A percentile compares a stretch with the other conserved stretches of the same genome.
These are phyloP conservation scores for Aureobasidium sp. DNA, from an alignment of 2,329 filamentous ascomycete genomes.

Conservation along the genomic window DNA sequence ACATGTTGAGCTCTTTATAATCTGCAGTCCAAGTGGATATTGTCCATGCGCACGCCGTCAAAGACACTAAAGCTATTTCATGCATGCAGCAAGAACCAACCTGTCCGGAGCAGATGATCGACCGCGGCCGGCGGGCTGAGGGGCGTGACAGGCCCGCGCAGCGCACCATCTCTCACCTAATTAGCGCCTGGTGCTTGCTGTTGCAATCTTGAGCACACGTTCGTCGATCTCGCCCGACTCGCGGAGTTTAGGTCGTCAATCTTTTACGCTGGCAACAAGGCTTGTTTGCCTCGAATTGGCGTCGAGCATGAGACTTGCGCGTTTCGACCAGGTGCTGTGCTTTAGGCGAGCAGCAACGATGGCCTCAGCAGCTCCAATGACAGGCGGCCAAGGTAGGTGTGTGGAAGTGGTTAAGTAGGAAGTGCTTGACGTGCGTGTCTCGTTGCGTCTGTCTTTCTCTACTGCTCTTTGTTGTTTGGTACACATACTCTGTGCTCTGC, in stretches of 20 bases:
- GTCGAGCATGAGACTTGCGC: background rate
- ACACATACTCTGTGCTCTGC: background rate
- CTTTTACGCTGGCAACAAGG: background rate
- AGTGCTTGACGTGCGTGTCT: background rate
- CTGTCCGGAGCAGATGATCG: conserved; percentile 3
- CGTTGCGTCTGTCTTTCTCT: background rate
- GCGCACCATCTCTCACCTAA: too few relatives aligned
- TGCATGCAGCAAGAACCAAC: background rate
- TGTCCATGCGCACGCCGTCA: background rate
- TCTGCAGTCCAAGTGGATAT: background rate
- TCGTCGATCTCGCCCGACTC: background rate
- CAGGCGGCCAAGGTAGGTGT: background rate
- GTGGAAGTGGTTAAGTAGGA: background rate
- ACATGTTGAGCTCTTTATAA: background rate
- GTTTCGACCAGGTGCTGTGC: background rate
- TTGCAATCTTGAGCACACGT: background rate
- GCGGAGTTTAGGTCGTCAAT: background rate
- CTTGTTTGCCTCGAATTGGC: background rate
- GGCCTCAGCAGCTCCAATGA: conserved; percentile 1
- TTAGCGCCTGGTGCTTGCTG: too few relatives aligned
- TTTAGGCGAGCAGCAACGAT: conserved; percentile 8
- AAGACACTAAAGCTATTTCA: background rate
- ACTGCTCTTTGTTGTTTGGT: background rate
- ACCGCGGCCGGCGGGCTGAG: background rate
- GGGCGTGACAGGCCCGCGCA: background rate